Percentiles rank a stretch among this genome's conserved stretches.
Conservation (phyloP, 2,329 filamentous ascomycete species). For the Hypoxylon sp. region DNA sequence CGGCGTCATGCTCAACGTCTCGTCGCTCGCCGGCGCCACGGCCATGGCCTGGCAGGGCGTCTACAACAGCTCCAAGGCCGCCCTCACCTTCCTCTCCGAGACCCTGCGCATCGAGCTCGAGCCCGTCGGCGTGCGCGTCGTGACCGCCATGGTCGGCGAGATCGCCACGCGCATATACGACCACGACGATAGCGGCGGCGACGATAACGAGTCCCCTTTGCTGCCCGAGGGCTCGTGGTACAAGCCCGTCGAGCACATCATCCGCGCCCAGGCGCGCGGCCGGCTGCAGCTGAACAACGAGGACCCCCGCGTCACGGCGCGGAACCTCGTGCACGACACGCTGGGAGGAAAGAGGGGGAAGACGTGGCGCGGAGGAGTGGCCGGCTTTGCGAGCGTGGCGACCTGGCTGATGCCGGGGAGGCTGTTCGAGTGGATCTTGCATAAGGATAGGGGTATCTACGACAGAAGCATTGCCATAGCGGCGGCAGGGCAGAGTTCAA, state of each 20-base stretch:
- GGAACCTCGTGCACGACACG: slow-evolving; percentile 3
- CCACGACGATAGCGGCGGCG: background rate
- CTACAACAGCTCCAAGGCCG: slow-evolving; percentile 51
- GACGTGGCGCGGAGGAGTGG: slow-evolving; percentile 5
- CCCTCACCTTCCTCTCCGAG: slow-evolving; percentile 54
- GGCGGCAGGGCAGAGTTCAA: background rate
- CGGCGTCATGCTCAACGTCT: slow-evolving; percentile 50
- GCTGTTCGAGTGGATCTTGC: slow-evolving; percentile 3
- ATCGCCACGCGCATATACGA: background rate
- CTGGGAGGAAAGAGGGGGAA: background rate
- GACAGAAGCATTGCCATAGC: background rate
- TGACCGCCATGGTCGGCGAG: slow-evolving; percentile 11
- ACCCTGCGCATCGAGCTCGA: slow-evolving; percentile 53
- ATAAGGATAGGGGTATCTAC: slow-evolving; percentile 1
- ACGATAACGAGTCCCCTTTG: too few species aligned
- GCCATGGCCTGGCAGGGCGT: slow-evolving; percentile 44
- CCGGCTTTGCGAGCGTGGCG: background rate
- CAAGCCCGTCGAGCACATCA: background rate
- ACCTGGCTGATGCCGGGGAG: background rate
- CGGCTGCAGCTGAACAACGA: slow-evolving; percentile 1
- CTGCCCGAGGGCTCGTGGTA: slow-evolving; percentile 1
- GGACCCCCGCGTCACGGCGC: background rate
- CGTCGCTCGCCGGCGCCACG: slow-evolving; percentile 43
- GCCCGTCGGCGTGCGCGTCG: slow-evolving; percentile 54
- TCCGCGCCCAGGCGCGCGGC: background rate